Base-by-base conservation (phyloP, 768 basidiomycete genomes). In the Omphalotus guepiniiformis region DNA sequence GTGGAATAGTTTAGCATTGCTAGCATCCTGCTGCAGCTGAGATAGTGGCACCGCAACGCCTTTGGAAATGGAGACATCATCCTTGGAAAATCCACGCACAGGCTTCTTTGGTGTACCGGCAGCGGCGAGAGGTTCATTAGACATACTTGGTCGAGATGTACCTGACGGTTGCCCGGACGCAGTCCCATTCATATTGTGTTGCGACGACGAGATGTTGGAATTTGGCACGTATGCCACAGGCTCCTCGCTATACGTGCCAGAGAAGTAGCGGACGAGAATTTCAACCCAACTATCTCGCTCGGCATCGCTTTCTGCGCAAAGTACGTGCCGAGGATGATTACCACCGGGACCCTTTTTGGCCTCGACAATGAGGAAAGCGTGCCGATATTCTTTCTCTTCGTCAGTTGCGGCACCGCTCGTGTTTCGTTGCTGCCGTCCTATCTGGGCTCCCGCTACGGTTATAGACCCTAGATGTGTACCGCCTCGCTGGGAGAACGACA, bases 311-410 rank as follows among this genome's bases (percentile, higher is more conserved):
- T 96, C 93, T 0, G 96, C 96, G 59, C 96, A 98, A 3, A 99
- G 72, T 32, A 99, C 94, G 61, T 98, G 95, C 15, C 91, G 80
- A 25, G 86, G 74, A 57, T 79, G 81, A 39, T 80, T 75, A 15
- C 82, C 84, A 27, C 78, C 78, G 2, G 85, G 81, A 2, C 76
- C 80, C 53, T 80, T 86, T 65, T 82, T 88, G 16, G 82, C 82
- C 64, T 96, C 94, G 51, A 98, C 92, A 58, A 99, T 90, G 52
- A 99, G 81, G 69, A 99, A 97, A 1, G 96, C 96, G 61, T 99
- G 96, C 19, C 93, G 82, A 55, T 96, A 96, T 55, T 95, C 89
- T 59, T 91, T 90, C 56, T 96, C 93, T 44, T 93, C 92, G 51
- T 88, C 85, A 1, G 75, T 68, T 35, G 74, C 69, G 6, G 79